Base-by-base conservation (phyloP, 116 monocot species). In the Posidonia oceanica region DNA sequence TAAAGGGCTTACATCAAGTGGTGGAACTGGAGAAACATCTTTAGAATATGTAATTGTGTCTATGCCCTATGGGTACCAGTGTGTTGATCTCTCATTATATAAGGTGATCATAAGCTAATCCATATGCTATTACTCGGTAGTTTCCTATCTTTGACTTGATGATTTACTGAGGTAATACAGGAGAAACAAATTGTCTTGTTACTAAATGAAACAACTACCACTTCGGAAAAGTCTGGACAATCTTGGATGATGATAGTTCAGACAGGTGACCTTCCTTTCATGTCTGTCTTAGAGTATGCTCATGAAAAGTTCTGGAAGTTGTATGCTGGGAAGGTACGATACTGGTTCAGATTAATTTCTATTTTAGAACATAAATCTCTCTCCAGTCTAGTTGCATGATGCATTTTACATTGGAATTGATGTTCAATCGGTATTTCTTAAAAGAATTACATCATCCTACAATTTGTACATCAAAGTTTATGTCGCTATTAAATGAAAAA, bases 201-300 rank as follows among this genome's bases (percentile, higher is more conserved):
- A 75, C 82, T 94, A 40, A 83, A 80, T 69, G 91, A 88, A 82
- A 68, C 70, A 76, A 73, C 5, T 14, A 67, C 76, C 29, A 70
- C 61, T 48, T 71, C 80, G 40, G 91, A 88, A 67, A 77, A 36
- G 66, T 73, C 79, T 56, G 91, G 67, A 42, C 82, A 73, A 62
- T 85, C 94, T 36, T 84, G 74, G 76, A 88, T 94, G 84, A 86
- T 88, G 80, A 88, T 94, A 91, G 23, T 94, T 52, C 78, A 80
- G 69, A 72, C 69, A 63, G 76, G 53, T 69, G 77, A 73, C 59
- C 79, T 86, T 69, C 72, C 83, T 52, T 94, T 91, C 71, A 17
- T 65, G 23, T 23, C 86, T 73, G 64, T 94, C 62, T 75, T 86
- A 75, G 75, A 60, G 63, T 63, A 57, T 41, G 40, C 52, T 44